Evolutionary conservation across 148 eudicot genomes (phyloP).

Genomic region (Rhododendron vialii): DNA sequence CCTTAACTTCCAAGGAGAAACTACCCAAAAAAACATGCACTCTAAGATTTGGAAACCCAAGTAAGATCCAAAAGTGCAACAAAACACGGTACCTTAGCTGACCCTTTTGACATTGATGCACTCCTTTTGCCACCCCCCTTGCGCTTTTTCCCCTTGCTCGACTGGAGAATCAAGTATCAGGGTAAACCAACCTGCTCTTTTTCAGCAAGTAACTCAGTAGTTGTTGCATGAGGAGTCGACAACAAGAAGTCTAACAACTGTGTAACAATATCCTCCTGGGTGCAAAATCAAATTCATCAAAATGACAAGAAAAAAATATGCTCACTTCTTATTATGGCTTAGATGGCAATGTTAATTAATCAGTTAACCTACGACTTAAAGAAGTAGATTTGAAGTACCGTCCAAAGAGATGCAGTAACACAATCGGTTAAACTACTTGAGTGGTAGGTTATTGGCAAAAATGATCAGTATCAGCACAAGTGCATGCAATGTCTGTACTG

Average conservation of each 20-base stretch:
- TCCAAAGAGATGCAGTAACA: not conserved
- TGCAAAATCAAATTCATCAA: not conserved
- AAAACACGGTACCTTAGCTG: slow-evolving; percentile 53
- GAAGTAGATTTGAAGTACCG: not conserved
- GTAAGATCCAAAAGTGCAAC: not conserved
- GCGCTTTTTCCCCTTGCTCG: slow-evolving; percentile 77
- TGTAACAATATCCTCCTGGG: slow-evolving; percentile 73
- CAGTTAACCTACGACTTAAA: not conserved
- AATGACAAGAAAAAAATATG: not conserved
- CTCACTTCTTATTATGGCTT: not conserved
- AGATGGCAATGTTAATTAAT: not conserved
- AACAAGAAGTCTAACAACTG: slow-evolving; percentile 84
- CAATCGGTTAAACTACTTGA: not conserved
- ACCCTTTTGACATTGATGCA: slow-evolving; percentile 46
- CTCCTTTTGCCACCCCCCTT: slow-evolving; percentile 47
- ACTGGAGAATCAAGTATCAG: slow-evolving; percentile 12
- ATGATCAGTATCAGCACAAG: not conserved
- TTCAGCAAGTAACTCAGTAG: slow-evolving; percentile 68
- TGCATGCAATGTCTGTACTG: not conserved
- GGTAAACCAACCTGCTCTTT: slow-evolving; percentile 57
- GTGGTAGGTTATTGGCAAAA: not conserved
- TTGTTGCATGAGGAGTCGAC: slow-evolving; percentile 72
- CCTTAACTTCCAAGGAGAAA: not conserved
- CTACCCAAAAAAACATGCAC: not conserved
- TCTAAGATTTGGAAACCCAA: slow-evolving; percentile 10